Evolutionary conservation across 805 yeast genomes (phyloP).

Genomic region (Hanseniaspora taiwanica): DNA sequence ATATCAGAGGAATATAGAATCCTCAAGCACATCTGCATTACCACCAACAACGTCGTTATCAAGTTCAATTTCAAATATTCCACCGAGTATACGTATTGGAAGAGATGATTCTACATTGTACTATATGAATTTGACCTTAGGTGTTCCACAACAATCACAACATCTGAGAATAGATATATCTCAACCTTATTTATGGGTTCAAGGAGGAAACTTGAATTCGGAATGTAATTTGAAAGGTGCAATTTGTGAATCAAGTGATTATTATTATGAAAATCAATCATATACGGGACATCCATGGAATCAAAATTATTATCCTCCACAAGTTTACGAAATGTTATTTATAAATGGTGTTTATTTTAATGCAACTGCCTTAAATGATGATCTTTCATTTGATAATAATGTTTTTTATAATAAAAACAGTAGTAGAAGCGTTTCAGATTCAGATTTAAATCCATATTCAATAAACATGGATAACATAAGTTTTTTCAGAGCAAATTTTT

Average conservation of each 20-base stretch:
- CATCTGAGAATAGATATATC: constrained; percentile 24
- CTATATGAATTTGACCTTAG: constrained; percentile 23
- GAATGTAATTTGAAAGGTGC: background rate
- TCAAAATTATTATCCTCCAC: constrained; percentile 3
- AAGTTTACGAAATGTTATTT: constrained; percentile 12
- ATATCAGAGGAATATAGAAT: no score
- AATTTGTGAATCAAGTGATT: background rate
- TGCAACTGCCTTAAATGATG: constrained; percentile 16
- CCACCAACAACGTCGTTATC: background rate
- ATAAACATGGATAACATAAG: constrained; percentile 9
- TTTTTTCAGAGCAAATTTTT: constrained; percentile 28
- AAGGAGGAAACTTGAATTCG: constrained; percentile 10
- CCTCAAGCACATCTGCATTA: background rate
- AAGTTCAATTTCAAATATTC: no score
- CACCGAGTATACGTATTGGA: constrained; percentile 9
- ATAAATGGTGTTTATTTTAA: constrained; percentile 15
- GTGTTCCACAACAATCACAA: constrained; percentile 20
- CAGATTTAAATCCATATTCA: no score
- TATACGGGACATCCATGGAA: constrained; percentile 6
- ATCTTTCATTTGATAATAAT: constrained; percentile 8
- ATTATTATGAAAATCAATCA: constrained; percentile 11
- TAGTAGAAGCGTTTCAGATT: no score
- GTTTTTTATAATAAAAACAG: background rate
- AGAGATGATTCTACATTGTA: constrained; percentile 15
- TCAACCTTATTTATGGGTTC: constrained; percentile 28